A percentile compares a stretch with the other conserved stretches of the same genome.
Conservation (phyloP, 1,284 basidiomycete genomes). For the Puccinia triticina region DNA sequence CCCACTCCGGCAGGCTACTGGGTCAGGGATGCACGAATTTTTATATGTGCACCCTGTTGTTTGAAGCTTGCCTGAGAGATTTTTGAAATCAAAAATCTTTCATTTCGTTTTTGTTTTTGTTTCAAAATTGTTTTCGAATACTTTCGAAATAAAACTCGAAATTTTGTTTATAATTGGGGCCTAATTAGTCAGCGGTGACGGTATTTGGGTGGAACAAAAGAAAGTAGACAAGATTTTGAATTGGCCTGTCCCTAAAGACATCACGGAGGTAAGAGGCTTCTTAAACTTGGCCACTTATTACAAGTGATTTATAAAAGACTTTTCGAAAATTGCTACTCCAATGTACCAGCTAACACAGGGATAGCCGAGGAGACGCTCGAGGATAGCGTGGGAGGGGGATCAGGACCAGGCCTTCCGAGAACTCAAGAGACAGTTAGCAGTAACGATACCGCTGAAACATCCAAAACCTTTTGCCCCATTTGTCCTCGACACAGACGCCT, state of each 20-base stretch:
- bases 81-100: no score
- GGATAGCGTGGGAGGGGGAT: background rate
- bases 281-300: slow-evolving; percentile 26
- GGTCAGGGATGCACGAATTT: no score
- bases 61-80: no score
- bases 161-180: no score
- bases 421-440: background rate
- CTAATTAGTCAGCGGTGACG: slow-evolving; percentile 10
- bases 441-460: background rate
- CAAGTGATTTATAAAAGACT: slow-evolving; percentile 21
- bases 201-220: background rate
- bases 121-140: no score
- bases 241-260: background rate
- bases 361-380: background rate
- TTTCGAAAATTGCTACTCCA: slow-evolving; percentile 9
- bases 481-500: slow-evolving; percentile 18
- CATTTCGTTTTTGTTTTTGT: no score
- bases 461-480: no score
- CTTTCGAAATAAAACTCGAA: no score
- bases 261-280: slow-evolving; percentile 16
- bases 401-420: background rate
- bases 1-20: no score
- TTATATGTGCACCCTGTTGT: no score
- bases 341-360: slow-evolving; percentile 17
- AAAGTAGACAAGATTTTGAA: background rate